A percentile compares a stretch with the other conserved stretches of the same genome.
Conservation (phyloP, 2,329 filamentous ascomycete genomes). For the Aspergillus novoparasiticus region DNA sequence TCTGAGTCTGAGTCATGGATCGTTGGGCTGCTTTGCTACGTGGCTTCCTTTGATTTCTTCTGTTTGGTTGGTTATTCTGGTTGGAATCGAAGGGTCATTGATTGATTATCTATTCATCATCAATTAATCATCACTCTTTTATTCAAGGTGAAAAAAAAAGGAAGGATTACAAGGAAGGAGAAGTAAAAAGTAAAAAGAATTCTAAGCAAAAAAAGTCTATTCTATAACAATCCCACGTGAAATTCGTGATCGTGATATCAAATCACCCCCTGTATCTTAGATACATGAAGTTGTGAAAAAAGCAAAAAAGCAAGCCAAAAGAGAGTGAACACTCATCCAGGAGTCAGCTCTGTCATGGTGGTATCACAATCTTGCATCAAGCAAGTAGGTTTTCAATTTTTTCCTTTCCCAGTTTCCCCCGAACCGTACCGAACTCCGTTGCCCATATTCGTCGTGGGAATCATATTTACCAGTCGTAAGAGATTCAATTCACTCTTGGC, state of each 20-base stretch:
- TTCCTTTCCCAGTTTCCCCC: neutral
- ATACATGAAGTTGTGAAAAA: neutral
- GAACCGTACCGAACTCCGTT: constrained; percentile 1
- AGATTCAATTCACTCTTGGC: neutral
- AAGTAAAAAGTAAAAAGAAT: neutral
- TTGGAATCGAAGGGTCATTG: too few relatives aligned
- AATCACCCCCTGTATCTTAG: neutral
- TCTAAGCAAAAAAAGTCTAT: neutral
- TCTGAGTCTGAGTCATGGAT: too few relatives aligned
- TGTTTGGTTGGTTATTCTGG: neutral
- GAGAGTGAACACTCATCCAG: constrained; percentile 3
- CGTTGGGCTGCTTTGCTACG: neutral
- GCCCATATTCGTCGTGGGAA: neutral
- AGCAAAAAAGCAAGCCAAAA: neutral
- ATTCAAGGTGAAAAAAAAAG: too few relatives aligned
- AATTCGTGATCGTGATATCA: neutral
- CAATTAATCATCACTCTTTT: too few relatives aligned
- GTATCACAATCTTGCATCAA: constrained; percentile 8
- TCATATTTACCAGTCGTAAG: neutral
- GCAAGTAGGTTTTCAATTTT: neutral
- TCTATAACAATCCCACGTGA: neutral
- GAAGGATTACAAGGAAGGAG: neutral
- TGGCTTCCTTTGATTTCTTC: neutral
- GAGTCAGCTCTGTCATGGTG: constrained; percentile 7
- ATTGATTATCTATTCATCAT: too few relatives aligned